Evolutionary conservation across 345 rosid species (phyloP).

Genomic region (Lepidium sativum): DNA sequence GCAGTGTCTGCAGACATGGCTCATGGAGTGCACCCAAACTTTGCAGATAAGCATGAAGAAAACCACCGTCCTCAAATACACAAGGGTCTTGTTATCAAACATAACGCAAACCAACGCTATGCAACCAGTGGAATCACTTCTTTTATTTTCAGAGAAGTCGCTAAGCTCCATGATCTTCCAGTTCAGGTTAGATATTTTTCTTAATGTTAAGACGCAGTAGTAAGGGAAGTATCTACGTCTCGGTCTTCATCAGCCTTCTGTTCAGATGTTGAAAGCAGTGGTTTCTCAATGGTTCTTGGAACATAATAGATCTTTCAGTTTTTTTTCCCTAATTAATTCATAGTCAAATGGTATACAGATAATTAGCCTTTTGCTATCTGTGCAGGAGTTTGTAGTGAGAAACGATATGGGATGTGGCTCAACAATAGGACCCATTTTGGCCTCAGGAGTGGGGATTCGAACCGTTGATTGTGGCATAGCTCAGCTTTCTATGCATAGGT

Average conservation of each 20-base stretch:
- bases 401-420: conserved; percentile 99
- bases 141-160: conserved; percentile 90
- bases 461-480: conserved; percentile 94
- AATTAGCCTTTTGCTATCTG: not conserved
- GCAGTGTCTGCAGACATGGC: conserved; percentile 97
- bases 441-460: conserved; percentile 84
- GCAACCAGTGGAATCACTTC: conserved; percentile 88
- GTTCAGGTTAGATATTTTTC: conserved; percentile 52
- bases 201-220: not conserved
- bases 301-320: not conserved
- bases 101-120: conserved; percentile 93
- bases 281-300: not conserved
- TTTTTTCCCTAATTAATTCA: not conserved
- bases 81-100: conserved; percentile 86
- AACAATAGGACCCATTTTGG: conserved; percentile 93
- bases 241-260: not conserved
- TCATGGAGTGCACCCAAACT: conserved; percentile 92
- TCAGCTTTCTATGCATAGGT: conserved; percentile 99
- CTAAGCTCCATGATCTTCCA: conserved; percentile 68
- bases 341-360: not conserved
- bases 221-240: not conserved
- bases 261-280: not conserved
- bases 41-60: conserved; percentile 83
- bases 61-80: conserved; percentile 84
- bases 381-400: conserved; percentile 89